Conservation (phyloP, 768 basidiomycete species). For the Tylopilus felleus region DNA sequence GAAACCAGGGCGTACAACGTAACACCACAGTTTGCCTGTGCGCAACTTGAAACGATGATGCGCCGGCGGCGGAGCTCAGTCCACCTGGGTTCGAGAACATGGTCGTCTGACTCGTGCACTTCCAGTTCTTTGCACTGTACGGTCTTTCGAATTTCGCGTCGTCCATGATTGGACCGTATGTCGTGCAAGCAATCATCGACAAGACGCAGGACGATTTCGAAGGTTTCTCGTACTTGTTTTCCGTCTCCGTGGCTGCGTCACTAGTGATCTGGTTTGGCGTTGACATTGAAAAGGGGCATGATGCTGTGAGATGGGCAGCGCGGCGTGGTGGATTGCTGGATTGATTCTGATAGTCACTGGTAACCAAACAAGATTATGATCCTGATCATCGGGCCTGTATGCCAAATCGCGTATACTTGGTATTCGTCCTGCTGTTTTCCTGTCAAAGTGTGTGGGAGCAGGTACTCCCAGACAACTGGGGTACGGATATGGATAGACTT, state of each 20-base stretch:
- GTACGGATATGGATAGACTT: too few relatives aligned
- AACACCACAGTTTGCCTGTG: too few relatives aligned
- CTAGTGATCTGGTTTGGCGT: conserved; percentile 76
- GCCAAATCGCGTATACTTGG: too few relatives aligned
- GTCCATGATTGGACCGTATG: conserved; percentile 85
- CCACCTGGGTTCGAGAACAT: conserved; percentile 87
- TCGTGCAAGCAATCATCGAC: conserved; percentile 81
- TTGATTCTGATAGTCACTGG: too few relatives aligned
- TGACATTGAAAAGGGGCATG: conserved; percentile 58
- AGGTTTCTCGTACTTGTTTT: conserved; percentile 83
- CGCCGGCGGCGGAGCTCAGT: conserved; percentile 81
- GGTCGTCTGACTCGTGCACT: conserved; percentile 28
- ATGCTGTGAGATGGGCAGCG: conserved; percentile 58
- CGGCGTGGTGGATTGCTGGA: conserved; percentile 17
- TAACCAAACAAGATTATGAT: too few relatives aligned
- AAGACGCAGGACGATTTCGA: conserved; percentile 71
- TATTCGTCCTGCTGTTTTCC: too few relatives aligned
- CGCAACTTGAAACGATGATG: too few relatives aligned
- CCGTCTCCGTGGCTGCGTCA: conserved; percentile 61
- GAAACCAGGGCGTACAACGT: too few relatives aligned
- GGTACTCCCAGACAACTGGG: too few relatives aligned
- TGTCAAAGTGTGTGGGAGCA: too few relatives aligned
- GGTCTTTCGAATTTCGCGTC: conserved; percentile 82
- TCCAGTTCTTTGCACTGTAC: conserved; percentile 82
- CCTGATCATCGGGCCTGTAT: too few relatives aligned